Conservation (phyloP, 305 asterid species). For the Striga hermonthica region DNA sequence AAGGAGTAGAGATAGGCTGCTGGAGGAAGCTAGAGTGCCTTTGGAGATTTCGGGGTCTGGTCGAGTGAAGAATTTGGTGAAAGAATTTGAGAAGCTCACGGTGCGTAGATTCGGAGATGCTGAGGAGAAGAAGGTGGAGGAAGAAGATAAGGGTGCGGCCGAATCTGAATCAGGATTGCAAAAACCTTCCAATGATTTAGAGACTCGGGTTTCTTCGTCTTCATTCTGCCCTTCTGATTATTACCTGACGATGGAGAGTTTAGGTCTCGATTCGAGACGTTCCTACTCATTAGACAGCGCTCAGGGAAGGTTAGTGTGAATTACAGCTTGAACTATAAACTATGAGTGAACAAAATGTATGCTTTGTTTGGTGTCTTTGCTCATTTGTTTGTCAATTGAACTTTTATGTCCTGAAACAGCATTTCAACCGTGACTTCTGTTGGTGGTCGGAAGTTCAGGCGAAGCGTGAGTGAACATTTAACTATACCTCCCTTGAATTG, state of each 20-base stretch:
- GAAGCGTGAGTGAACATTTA: constrained; percentile 51
- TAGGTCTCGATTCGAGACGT: constrained; percentile 62
- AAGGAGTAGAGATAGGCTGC: constrained; percentile 52
- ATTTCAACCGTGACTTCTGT: constrained; percentile 47
- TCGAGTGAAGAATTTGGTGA: constrained; percentile 48
- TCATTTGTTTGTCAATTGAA: constrained; percentile 30
- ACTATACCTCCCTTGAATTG: constrained; percentile 11
- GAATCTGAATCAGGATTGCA: constrained; percentile 34
- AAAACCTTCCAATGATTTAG: constrained; percentile 34
- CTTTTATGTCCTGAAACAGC: constrained; percentile 36
- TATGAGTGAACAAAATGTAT: background rate
- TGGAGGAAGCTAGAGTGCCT: constrained; percentile 45
- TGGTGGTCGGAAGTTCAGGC: constrained; percentile 51
- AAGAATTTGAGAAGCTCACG: constrained; percentile 58
- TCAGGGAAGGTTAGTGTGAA: constrained; percentile 63
- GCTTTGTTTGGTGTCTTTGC: constrained; percentile 19
- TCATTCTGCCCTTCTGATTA: constrained; percentile 66
- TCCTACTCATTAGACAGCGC: constrained; percentile 67
- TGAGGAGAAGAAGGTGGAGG: constrained; percentile 48
- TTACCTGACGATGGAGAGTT: constrained; percentile 64
- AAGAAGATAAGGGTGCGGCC: constrained; percentile 19
- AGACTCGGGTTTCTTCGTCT: constrained; percentile 49
- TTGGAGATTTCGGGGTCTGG: constrained; percentile 42
- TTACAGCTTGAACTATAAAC: constrained; percentile 16
- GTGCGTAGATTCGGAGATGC: constrained; percentile 37